These are phyloP conservation scores for Globisporangium viniferum DNA, from an alignment of 352 stramenopile genomes.

Conservation along the genomic window DNA sequence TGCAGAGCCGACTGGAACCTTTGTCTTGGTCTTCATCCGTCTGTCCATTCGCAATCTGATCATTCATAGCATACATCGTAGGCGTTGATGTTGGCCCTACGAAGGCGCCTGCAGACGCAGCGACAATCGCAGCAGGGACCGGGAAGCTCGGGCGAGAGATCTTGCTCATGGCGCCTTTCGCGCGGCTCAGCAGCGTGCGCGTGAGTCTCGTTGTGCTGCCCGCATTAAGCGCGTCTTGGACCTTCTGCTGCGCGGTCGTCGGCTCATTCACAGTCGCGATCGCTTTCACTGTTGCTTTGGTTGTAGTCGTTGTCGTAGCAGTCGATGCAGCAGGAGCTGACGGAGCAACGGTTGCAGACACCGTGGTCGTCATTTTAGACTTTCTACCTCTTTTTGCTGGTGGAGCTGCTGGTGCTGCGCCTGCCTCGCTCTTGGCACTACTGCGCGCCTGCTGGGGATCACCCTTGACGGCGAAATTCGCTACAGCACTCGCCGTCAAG, in stretches of 20 bases:
- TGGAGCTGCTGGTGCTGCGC: background rate
- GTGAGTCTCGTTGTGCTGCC: conserved; percentile 1
- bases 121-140: conserved; percentile 6
- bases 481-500: background rate
- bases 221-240: conserved; percentile 6
- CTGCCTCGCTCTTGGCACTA: background rate
- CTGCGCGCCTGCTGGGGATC: background rate
- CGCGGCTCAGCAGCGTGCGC: conserved; percentile 3
- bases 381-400: background rate
- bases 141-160: background rate
- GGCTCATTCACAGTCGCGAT: background rate
- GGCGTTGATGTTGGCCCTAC: background rate
- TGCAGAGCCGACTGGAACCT: conserved; percentile 11
- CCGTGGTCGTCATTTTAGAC: background rate
- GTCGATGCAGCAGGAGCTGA: background rate
- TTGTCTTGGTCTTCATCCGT: conserved; percentile 14
- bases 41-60: background rate
- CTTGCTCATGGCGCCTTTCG: background rate
- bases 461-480: background rate
- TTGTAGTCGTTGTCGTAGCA: background rate
- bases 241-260: conserved; percentile 1
- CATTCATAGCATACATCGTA: background rate
- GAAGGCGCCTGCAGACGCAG: background rate
- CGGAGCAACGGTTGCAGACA: background rate
- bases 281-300: background rate